Conservation (phyloP, 768 basidiomycete genomes). For the Mycena maculata region DNA sequence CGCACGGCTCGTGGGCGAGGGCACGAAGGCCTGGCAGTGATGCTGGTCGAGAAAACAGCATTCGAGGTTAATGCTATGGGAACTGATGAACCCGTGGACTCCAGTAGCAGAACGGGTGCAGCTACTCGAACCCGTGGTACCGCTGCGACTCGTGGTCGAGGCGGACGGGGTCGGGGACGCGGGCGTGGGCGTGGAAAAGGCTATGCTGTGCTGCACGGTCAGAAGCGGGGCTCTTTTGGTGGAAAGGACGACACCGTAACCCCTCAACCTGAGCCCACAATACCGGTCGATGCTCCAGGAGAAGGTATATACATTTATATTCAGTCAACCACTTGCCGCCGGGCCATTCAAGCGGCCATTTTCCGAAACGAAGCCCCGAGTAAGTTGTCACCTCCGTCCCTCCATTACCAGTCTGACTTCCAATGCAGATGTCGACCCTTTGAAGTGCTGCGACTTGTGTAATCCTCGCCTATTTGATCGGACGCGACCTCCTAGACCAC, state of each 20-base stretch:
- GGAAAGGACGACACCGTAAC: conserved; percentile 22
- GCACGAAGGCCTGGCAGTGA: background rate
- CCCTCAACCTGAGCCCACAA: conserved; percentile 14
- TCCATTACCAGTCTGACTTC: background rate
- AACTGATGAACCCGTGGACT: no score
- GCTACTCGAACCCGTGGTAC: no score
- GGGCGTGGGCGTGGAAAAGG: conserved; percentile 11
- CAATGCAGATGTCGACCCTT: background rate
- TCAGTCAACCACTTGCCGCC: conserved; percentile 43
- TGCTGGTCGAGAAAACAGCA: conserved; percentile 5
- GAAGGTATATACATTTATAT: conserved; percentile 46
- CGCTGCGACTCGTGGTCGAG: background rate
- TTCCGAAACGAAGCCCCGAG: background rate
- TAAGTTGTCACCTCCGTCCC: background rate
- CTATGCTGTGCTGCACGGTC: conserved; percentile 25
- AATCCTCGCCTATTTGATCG: background rate
- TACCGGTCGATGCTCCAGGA: conserved; percentile 30
- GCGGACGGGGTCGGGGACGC: conserved; percentile 18
- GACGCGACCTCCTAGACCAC: background rate
- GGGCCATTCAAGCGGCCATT: conserved; percentile 7
- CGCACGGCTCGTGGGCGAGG: background rate
- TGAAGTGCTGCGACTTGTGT: conserved; percentile 5
- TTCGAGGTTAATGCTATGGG: background rate
- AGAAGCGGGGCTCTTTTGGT: conserved; percentile 24
- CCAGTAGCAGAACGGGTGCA: no score